Evolutionary conservation across 805 yeast genomes (phyloP), one percentile per base, ranked within the genome.

Genomic region (Scheffersomyces amazonensis): DNA sequence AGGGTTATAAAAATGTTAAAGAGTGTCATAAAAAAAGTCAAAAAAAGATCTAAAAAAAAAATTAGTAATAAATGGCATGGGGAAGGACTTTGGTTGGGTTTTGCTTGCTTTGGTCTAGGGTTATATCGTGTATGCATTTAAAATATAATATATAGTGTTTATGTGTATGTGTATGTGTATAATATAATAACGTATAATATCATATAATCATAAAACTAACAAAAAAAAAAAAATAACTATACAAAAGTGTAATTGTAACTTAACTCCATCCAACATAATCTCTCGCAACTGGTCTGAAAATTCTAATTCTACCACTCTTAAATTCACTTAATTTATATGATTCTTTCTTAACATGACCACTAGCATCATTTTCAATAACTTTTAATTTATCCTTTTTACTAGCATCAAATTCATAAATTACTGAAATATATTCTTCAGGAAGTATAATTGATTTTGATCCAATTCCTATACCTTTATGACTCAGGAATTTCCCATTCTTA

Each of bases 361-460:
- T 52, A 4, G 56, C 42, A 24, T 71, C 75, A 40, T 68, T 69
- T 50, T 82, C 90, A 45, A 83, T 65, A 5, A 84, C 95, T 54
- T 75, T 77, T 47, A 85, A 69, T 53, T 83, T 85, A 34, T 72
- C 73, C 69, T 89, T 90, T 38, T 73, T 69, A 2, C 76, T 69
- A 47, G 91, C 97, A 49, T 93, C 98, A 69, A 72, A 88, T 37
- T 81, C 90, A 21, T 76, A 66, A 9, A 91, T 78, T 7, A 91
- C 65, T 1, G 83, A 79, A 2, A 83, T 76, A 45, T 53, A 60
- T 7, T 46, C 50, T 30, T 62, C 64, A 11, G 95, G 95, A 12
- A 81, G 69, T 5, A 74, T 75, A n/a, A 72, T 57, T 2, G 71
- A 50, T 47, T 64, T 66, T 36, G 52, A 45, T 5, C 59, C 56